These are phyloP conservation scores for Dactylellina leptospora DNA, from an alignment of 2,329 filamentous ascomycete species.

Conservation along the genomic window DNA sequence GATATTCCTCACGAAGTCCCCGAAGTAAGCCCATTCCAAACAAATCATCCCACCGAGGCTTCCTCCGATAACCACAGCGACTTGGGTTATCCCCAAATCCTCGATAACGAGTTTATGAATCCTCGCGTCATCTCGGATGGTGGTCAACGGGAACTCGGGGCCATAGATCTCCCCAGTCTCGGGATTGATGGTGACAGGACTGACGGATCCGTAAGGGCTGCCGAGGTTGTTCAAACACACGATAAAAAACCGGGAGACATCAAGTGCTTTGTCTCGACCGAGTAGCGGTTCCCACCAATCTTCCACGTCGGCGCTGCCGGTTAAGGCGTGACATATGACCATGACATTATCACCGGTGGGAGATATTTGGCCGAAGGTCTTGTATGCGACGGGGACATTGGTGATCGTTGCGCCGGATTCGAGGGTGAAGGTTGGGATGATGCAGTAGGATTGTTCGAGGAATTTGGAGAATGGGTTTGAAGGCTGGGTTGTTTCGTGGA, in stretches of 20 bases:
- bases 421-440: constrained; percentile 87
- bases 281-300: constrained; percentile 90
- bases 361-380: constrained; percentile 70
- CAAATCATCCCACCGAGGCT: constrained; percentile 91
- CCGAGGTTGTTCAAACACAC: constrained; percentile 87
- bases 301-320: constrained; percentile 81
- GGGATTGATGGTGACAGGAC: constrained; percentile 76
- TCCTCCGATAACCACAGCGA: constrained; percentile 81
- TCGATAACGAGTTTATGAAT: constrained; percentile 82
- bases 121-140: constrained; percentile 91
- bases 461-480: constrained; percentile 90
- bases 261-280: constrained; percentile 79
- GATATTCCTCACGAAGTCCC: constrained; percentile 80
- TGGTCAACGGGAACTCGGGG: constrained; percentile 94
- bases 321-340: constrained; percentile 84
- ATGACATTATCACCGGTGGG: constrained; percentile 72
- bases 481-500: constrained; percentile 68
- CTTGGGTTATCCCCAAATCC: constrained; percentile 78
- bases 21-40: constrained; percentile 91
- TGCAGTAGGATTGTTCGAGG: constrained; percentile 85
- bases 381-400: constrained; percentile 78
- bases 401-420: constrained; percentile 86
- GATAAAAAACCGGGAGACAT: constrained; percentile 83
- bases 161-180: constrained; percentile 90
- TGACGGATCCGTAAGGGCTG: constrained; percentile 86